Percentiles rank a stretch among this genome's conserved stretches.
phyloP scores from a whole-genome alignment of 2,329 filamentous ascomycete species.

The Alternaria angustiovoidea region DNA sequence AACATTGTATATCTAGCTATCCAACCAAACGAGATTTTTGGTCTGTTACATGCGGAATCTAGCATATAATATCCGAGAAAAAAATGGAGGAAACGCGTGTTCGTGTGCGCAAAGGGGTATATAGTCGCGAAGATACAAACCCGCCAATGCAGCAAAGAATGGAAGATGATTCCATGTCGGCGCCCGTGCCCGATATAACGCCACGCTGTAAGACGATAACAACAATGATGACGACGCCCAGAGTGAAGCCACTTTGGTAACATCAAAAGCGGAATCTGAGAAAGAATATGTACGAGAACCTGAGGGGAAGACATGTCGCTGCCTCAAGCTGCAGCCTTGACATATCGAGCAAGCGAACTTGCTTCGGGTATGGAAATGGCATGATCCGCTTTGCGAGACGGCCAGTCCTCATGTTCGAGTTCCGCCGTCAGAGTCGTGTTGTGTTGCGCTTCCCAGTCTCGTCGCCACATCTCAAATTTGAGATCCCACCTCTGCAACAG shows the following conservation, averaged over 20 bases:
- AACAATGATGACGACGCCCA: not conserved
- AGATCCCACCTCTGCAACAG: conserved; percentile 51
- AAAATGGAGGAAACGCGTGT: not conserved
- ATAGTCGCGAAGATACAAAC: conserved; percentile 4
- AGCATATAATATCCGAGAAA: not conserved
- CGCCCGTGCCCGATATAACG: not conserved
- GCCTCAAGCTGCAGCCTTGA: conserved; percentile 21
- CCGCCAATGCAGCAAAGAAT: not conserved
- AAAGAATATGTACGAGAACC: not conserved
- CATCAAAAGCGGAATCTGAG: not conserved
- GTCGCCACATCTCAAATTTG: conserved; percentile 50
- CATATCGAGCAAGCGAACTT: conserved; percentile 32
- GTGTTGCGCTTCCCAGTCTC: conserved; percentile 46
- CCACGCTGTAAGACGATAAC: conserved; percentile 3
- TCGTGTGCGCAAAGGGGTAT: conserved; percentile 7
- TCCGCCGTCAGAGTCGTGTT: conserved; percentile 24
- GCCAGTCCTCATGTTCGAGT: conserved; percentile 44
- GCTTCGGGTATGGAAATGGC: conserved; percentile 27
- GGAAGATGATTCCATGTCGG: not conserved
- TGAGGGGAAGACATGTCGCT: not conserved
- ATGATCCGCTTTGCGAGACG: conserved; percentile 25
- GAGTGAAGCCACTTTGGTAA: not conserved
- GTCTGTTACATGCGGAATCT: not conserved
- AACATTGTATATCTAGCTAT: conserved; percentile 1
- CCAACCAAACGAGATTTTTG: conserved; percentile 2